phyloP scores from a whole-genome alignment of 176 grass and related monocot species.

The Avena sativa region DNA sequence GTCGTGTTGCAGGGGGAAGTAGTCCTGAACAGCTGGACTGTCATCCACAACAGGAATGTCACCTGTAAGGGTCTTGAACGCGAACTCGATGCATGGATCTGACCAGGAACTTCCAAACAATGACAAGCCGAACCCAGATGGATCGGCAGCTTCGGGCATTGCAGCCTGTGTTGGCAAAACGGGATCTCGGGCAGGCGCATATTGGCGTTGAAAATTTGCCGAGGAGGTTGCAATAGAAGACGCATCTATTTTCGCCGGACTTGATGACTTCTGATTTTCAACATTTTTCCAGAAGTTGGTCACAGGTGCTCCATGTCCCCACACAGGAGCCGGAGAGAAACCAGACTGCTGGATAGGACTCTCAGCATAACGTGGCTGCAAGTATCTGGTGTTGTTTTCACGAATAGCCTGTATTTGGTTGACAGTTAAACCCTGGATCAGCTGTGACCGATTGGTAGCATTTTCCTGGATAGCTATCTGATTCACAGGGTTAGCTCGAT shows the following conservation, averaged over 20 bases:
- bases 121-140: constrained; percentile 34
- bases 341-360: constrained; percentile 38
- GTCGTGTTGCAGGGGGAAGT: constrained; percentile 50
- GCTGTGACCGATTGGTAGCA: constrained; percentile 16
- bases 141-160: constrained; percentile 33
- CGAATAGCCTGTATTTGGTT: constrained; percentile 30
- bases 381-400: constrained; percentile 31
- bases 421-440: constrained; percentile 35
- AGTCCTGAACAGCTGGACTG: constrained; percentile 25
- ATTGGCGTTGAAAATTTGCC: constrained; percentile 41
- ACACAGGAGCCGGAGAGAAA: constrained; percentile 46
- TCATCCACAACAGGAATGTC: constrained; percentile 64
- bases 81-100: constrained; percentile 77
- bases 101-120: constrained; percentile 67
- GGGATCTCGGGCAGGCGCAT: constrained; percentile 21
- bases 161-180: constrained; percentile 20
- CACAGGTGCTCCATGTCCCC: constrained; percentile 12
- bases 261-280: constrained; percentile 28
- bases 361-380: constrained; percentile 51
- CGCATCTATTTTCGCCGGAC: constrained; percentile 41
- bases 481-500: constrained; percentile 1
- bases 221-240: constrained; percentile 32
- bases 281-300: constrained; percentile 42
- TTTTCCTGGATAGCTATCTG: neutral
- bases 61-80: constrained; percentile 72